Conservation (phyloP, 805 yeast genomes). For the Yamadazyma scolyti region DNA sequence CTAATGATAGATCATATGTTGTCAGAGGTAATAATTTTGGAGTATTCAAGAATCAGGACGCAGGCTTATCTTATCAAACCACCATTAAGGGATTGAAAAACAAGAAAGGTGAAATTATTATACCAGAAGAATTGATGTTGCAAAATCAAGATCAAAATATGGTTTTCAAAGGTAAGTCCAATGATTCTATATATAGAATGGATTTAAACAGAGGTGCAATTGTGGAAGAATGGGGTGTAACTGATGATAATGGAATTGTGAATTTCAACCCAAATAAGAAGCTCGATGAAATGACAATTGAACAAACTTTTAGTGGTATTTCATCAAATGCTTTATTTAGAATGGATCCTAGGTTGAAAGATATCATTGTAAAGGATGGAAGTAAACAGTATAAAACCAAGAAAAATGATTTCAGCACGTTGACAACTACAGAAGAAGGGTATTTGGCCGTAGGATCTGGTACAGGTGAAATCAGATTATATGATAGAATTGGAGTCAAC, state of each 20-base stretch:
- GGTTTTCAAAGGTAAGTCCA: slow-evolving; percentile 45
- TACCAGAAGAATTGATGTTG: slow-evolving; percentile 68
- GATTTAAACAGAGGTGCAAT: slow-evolving; percentile 76
- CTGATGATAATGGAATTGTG: slow-evolving; percentile 45
- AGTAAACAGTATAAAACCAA: slow-evolving; percentile 47
- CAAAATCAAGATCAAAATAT: slow-evolving; percentile 70
- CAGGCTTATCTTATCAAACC: slow-evolving; percentile 56
- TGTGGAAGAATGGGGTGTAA: slow-evolving; percentile 80
- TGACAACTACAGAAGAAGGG: slow-evolving; percentile 73
- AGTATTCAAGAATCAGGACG: slow-evolving; percentile 62
- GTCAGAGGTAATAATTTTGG: slow-evolving; percentile 78
- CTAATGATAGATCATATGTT: slow-evolving; percentile 71
- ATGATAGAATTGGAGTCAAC: slow-evolving; percentile 64
- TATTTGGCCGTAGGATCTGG: slow-evolving; percentile 71
- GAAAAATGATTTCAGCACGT: slow-evolving; percentile 47
- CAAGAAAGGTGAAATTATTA: slow-evolving; percentile 44
- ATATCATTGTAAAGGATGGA: slow-evolving; percentile 55
- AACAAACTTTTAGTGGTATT: slow-evolving; percentile 71
- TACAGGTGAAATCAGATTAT: slow-evolving; percentile 74
- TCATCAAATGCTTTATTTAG: slow-evolving; percentile 64
- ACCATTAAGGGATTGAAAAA: slow-evolving; percentile 60
- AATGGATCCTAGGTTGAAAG: slow-evolving; percentile 72
- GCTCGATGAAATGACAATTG: slow-evolving; percentile 69
- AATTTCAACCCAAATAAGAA: slow-evolving; percentile 69
- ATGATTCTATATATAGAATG: slow-evolving; percentile 58